Conservation (phyloP, 495 filamentous ascomycete species). For the Pseudevernia furfuracea region DNA sequence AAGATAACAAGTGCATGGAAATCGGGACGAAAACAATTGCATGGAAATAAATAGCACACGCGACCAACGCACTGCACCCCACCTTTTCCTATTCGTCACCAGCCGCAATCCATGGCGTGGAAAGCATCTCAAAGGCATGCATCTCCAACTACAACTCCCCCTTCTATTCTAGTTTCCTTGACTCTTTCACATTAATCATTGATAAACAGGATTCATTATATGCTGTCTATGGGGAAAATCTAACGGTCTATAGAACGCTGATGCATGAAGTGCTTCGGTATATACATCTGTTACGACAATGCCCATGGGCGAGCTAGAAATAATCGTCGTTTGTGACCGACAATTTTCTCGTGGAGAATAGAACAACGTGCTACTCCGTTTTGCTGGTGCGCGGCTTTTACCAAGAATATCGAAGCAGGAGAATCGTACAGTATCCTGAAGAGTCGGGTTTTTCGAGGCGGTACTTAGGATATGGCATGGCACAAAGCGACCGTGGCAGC, state of each 20-base stretch:
- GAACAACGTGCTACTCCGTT: not conserved
- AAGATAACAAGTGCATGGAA: not conserved
- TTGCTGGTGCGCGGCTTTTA: not conserved
- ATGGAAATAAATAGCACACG: too few species aligned
- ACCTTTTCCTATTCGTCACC: slow-evolving; percentile 5
- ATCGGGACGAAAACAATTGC: too few species aligned
- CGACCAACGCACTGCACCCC: not conserved
- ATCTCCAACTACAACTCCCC: not conserved
- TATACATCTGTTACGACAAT: not conserved
- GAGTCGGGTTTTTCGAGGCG: not conserved
- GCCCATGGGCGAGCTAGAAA: not conserved
- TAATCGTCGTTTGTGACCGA: not conserved
- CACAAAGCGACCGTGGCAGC: not conserved
- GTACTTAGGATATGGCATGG: not conserved
- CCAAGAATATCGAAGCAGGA: not conserved
- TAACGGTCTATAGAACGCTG: not conserved
- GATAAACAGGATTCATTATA: not conserved
- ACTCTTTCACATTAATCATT: not conserved
- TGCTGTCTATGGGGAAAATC: not conserved
- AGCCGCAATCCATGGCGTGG: slow-evolving; percentile 7
- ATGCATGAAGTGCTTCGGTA: not conserved
- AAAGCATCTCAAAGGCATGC: not conserved
- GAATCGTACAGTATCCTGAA: not conserved
- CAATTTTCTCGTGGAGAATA: not conserved
- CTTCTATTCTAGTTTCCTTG: not conserved